These are phyloP conservation scores for Mallotus repandus DNA, from an alignment of 441 rosid species.

Conservation along the genomic window DNA sequence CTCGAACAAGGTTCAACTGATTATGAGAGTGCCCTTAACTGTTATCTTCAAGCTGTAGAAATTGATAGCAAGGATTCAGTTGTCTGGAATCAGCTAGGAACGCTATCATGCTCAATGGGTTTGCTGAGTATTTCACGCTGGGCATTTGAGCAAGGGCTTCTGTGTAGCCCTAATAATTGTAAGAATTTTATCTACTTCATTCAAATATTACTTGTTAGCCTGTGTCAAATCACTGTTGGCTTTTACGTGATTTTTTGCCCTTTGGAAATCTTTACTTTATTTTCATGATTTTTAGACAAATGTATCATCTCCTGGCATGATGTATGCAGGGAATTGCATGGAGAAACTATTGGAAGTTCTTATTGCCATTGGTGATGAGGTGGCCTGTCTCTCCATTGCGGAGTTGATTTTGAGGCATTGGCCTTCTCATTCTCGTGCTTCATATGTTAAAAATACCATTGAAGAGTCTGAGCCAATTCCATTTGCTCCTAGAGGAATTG, in stretches of 20 bases:
- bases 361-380: slow-evolving; percentile 99
- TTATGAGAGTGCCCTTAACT: slow-evolving; percentile 82
- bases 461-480: slow-evolving; percentile 78
- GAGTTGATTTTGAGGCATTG: slow-evolving; percentile 95
- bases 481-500: slow-evolving; percentile 94
- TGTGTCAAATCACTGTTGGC: no score
- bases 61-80: slow-evolving; percentile 97
- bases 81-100: slow-evolving; percentile 98
- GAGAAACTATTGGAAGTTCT: slow-evolving; percentile 98
- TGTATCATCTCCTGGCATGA: slow-evolving; percentile 17
- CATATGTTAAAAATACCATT: slow-evolving; percentile 76
- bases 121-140: slow-evolving; percentile 87
- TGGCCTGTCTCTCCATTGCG: slow-evolving; percentile 92
- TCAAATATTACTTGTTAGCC: neutral
- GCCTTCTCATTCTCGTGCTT: slow-evolving; percentile 99
- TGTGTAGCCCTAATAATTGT: slow-evolving; percentile 99
- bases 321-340: slow-evolving; percentile 93
- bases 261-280: slow-evolving; percentile 4
- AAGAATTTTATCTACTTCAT: slow-evolving; percentile 34
- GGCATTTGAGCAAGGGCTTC: slow-evolving; percentile 99
- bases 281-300: neutral
- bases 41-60: slow-evolving; percentile 99
- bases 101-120: slow-evolving; percentile 96
- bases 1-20: slow-evolving; percentile 87
- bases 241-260: neutral